Evolutionary conservation across 331 rosid genomes (phyloP).

Genomic region (Saraca asoca): DNA sequence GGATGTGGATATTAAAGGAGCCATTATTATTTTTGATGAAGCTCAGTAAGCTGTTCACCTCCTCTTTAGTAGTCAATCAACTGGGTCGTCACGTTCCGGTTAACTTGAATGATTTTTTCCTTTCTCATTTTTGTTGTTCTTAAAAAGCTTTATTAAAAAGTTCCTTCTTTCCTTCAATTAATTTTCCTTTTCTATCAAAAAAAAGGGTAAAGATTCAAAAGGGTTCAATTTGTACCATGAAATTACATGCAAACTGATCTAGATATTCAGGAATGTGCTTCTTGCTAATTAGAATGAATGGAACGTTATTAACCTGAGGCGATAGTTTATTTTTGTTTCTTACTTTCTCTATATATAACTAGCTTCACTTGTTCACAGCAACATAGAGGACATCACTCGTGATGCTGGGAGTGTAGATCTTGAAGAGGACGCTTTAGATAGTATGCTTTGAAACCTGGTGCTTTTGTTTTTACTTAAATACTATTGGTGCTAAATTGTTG

Average conservation of each 20-base stretch:
- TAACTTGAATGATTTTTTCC: conserved; percentile 1
- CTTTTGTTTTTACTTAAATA: conserved; percentile 35
- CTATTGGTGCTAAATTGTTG: conserved; percentile 36
- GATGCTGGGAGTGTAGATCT: conserved; percentile 88
- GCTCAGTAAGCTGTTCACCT: conserved; percentile 73
- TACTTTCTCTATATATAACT: conserved; percentile 23
- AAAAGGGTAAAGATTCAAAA: no score
- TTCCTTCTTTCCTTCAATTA: no score
- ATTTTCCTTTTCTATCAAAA: no score
- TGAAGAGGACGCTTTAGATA: conserved; percentile 72
- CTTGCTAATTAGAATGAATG: conserved; percentile 2
- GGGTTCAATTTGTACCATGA: conserved; percentile 8
- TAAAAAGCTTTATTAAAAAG: conserved; percentile 7
- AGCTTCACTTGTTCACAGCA: conserved; percentile 56
- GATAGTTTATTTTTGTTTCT: not conserved
- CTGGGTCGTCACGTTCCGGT: conserved; percentile 15
- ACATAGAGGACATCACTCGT: conserved; percentile 89
- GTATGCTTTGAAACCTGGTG: conserved; percentile 55
- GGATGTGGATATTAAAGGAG: conserved; percentile 87
- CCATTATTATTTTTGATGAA: conserved; percentile 85
- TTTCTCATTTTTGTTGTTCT: not conserved
- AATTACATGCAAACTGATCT: conserved; percentile 17
- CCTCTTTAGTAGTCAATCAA: conserved; percentile 29
- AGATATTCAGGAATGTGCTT: conserved; percentile 4
- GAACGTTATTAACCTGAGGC: conserved; percentile 6